A percentile compares a stretch with the other conserved stretches of the same genome.
Evolutionary conservation across 148 eudicot genomes (phyloP).

Genomic region (Fagopyrum tataricum): DNA sequence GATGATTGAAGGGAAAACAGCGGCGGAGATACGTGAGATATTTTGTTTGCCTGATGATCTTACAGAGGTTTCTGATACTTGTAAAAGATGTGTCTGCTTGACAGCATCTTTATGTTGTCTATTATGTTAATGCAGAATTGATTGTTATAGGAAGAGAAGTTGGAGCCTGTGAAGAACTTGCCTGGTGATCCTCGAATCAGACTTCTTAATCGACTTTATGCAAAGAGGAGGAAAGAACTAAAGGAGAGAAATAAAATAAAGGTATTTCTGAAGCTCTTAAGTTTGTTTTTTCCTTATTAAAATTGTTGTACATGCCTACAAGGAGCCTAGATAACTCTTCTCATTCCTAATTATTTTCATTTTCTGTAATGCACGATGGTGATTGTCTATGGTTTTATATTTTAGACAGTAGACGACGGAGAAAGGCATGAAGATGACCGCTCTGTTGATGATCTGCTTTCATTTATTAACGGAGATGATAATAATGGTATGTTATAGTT

Average conservation of each 20-base stretch:
- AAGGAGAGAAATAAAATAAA: conserved; percentile 60
- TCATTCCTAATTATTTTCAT: neutral
- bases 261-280: conserved; percentile 29
- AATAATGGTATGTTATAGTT: conserved; percentile 42
- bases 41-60: conserved; percentile 95
- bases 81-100: conserved; percentile 46
- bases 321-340: neutral
- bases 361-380: neutral
- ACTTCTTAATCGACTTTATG: conserved; percentile 79
- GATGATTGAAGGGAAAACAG: conserved; percentile 72
- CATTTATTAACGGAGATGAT: conserved; percentile 76
- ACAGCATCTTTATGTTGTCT: conserved; percentile 28
- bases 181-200: conserved; percentile 85
- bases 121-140: conserved; percentile 33
- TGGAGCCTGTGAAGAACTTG: conserved; percentile 80
- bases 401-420: conserved; percentile 58
- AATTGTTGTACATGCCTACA: neutral
- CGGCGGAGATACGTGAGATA: conserved; percentile 93
- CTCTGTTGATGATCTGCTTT: conserved; percentile 78
- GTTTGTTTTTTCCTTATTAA: neutral
- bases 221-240: conserved; percentile 78
- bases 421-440: conserved; percentile 70
- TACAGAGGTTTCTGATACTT: conserved; percentile 87
- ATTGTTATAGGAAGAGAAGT: conserved; percentile 80
- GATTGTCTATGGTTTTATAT: conserved; percentile 17